These are phyloP conservation scores for Leishmania turanica DNA, from an alignment of 208 protist species.

Conservation along the genomic window DNA sequence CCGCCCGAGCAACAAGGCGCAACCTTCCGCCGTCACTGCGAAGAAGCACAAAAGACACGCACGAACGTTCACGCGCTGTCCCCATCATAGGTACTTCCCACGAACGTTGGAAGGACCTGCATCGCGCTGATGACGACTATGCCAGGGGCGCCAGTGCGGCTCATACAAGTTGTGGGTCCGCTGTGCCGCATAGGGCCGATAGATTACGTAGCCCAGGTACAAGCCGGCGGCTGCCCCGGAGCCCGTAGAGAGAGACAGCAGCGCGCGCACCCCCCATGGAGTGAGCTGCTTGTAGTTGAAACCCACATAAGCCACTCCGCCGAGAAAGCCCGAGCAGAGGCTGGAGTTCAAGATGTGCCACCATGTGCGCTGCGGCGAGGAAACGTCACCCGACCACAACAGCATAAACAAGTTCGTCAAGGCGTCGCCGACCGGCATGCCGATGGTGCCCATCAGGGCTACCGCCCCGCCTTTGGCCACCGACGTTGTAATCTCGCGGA, in stretches of 20 bases:
- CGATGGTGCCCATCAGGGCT: constrained; percentile 46
- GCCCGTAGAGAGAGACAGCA: constrained; percentile 34
- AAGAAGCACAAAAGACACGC: neutral
- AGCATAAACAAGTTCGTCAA: constrained; percentile 35
- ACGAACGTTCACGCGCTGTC: neutral
- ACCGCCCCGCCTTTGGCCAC: constrained; percentile 68
- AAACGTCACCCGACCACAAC: constrained; percentile 38
- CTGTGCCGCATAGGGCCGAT: constrained; percentile 59
- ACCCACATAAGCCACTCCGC: constrained; percentile 46
- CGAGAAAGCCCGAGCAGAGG: constrained; percentile 47
- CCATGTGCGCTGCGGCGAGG: constrained; percentile 65
- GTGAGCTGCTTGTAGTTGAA: constrained; percentile 65
- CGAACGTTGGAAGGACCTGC: constrained; percentile 65
- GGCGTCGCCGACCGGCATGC: constrained; percentile 56
- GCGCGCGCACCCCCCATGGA: constrained; percentile 53
- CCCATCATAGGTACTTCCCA: constrained; percentile 62
- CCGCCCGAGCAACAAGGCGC: neutral
- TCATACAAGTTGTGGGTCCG: constrained; percentile 70
- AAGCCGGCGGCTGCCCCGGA: constrained; percentile 36
- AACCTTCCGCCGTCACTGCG: neutral
- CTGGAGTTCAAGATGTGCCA: constrained; percentile 47
- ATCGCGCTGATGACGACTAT: constrained; percentile 43
- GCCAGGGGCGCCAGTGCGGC: constrained; percentile 84
- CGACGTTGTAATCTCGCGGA: constrained; percentile 60
- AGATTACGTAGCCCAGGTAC: constrained; percentile 60